Evolutionary conservation across 2,329 filamentous ascomycete genomes (phyloP), one percentile per base, ranked within the genome.

Genomic region (Purpureocillium takamizusanense): DNA sequence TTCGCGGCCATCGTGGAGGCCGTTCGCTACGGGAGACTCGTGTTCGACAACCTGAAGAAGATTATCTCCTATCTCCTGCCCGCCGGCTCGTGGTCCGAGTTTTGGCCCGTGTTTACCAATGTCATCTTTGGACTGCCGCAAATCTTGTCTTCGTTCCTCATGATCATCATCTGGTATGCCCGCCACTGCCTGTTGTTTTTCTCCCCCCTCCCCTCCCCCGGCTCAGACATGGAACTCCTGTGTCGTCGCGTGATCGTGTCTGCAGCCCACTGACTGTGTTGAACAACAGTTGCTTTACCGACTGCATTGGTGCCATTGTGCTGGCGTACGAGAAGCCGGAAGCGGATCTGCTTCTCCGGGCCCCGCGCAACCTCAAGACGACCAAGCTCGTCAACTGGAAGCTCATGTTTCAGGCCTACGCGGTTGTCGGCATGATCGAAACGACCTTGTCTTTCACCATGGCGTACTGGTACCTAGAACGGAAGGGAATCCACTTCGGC

Each of bases 11-110:
- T 88, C 23, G 76, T 87, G 5, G 74, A 82, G 51, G 84, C 83
- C 1, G 76, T 88, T 3, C 69, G 77, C 44, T 86, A 81, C 42
- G 83, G 83, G 0, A 72, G 83, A 12, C 74, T 84, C 7, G 81
- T 87, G 16, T 87, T 83, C 57, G 81, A 87, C 56, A 88, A 87
- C 49, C 62, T 88, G 35, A 83, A 85, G 56, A 88, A 89, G 49
- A 49, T 52, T 11, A 54, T 86, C 42, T 74, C 76, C 15, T 86
- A 86, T 51, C 65, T 86, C 2, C 67, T 86, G 0, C 81, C 82
- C 0, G 83, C 83, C 0, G 82, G 83, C 3, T 75, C 67, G n/a
- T 87, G 84, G 54, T 76, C 74, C 37, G 83, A 87, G 54, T 81
- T 87, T 58, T 75, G 78, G 82, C 82, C 83, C 0, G 78, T 88